Conservation (phyloP, 2,329 filamentous ascomycete genomes). For the Raffaelea deltoideospora region DNA sequence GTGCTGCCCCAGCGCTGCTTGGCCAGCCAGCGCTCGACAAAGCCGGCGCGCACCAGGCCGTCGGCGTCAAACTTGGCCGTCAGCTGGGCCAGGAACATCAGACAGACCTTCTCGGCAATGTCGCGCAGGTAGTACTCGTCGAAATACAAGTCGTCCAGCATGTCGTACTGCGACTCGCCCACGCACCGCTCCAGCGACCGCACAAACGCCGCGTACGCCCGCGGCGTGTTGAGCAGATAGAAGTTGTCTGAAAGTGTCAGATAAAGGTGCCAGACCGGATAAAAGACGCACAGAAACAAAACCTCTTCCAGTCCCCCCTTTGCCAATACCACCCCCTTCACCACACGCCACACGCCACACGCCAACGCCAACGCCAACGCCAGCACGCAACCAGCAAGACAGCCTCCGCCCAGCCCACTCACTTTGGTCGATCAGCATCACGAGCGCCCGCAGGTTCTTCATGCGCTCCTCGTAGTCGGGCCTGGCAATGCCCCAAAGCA, state of each 20-base stretch:
- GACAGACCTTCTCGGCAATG: conserved; percentile 42
- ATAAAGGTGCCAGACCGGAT: no score
- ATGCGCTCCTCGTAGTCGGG: conserved; percentile 44
- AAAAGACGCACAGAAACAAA: no score
- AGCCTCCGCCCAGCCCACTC: conserved; percentile 11
- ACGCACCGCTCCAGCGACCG: conserved; percentile 42
- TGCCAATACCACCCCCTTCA: no score
- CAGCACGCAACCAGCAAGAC: conserved; percentile 13
- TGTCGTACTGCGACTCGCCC: conserved; percentile 31
- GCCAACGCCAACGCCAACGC: no score
- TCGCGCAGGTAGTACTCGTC: conserved; percentile 50
- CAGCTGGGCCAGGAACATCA: conserved; percentile 42
- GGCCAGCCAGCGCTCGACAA: conserved; percentile 60
- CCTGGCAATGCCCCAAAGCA: conserved; percentile 43
- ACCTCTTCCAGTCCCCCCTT: no score
- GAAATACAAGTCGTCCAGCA: conserved; percentile 38
- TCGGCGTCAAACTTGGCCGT: conserved; percentile 42
- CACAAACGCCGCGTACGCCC: conserved; percentile 42
- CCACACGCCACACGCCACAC: no score
- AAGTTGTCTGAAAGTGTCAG: conserved; percentile 21
- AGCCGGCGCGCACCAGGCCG: conserved; percentile 43
- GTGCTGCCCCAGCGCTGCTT: conserved; percentile 53
- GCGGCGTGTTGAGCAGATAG: conserved; percentile 31
- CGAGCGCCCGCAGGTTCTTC: conserved; percentile 38
- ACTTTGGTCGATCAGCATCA: conserved; percentile 37